Conservation (phyloP, 2,329 filamentous ascomycete species). For the Colletotrichum sp. region DNA sequence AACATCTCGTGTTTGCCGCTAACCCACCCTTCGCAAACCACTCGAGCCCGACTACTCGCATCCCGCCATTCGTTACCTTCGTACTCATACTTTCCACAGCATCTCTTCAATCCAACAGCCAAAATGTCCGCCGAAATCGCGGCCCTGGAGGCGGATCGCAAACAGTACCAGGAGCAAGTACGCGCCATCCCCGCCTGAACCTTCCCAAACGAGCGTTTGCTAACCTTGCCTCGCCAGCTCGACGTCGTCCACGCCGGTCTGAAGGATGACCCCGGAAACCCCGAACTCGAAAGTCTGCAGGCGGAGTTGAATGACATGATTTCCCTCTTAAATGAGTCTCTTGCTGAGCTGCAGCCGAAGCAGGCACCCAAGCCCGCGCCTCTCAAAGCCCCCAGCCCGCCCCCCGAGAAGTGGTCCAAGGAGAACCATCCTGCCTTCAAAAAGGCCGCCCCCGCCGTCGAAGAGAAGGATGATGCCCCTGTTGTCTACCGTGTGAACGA, state of each 20-base stretch:
- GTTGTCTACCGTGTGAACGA: conserved; percentile 85
- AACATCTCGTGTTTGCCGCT: background rate
- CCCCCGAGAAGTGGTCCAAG: conserved; percentile 77
- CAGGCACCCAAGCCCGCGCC: conserved; percentile 48
- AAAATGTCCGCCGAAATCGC: conserved; percentile 36
- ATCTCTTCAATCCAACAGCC: background rate
- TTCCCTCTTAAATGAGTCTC: conserved; percentile 76
- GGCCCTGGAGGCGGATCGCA: conserved; percentile 56
- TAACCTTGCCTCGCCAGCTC: conserved; percentile 56
- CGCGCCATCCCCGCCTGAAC: conserved; percentile 18
- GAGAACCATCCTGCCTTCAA: conserved; percentile 82
- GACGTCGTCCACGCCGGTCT: conserved; percentile 79
- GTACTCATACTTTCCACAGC: background rate
- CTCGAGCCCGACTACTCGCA: background rate
- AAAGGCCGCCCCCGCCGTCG: conserved; percentile 46
- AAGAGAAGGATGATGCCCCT: conserved; percentile 61
- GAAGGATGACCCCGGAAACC: conserved; percentile 80
- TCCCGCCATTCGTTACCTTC: background rate
- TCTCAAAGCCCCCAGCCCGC: conserved; percentile 49
- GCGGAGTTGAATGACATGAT: conserved; percentile 84
- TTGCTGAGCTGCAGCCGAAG: conserved; percentile 77
- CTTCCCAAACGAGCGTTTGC: background rate
- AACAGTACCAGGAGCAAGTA: conserved; percentile 64
- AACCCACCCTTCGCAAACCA: background rate
- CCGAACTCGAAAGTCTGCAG: conserved; percentile 78